Conservation (phyloP, 768 basidiomycete genomes). For the Crepidotus variabilis region DNA sequence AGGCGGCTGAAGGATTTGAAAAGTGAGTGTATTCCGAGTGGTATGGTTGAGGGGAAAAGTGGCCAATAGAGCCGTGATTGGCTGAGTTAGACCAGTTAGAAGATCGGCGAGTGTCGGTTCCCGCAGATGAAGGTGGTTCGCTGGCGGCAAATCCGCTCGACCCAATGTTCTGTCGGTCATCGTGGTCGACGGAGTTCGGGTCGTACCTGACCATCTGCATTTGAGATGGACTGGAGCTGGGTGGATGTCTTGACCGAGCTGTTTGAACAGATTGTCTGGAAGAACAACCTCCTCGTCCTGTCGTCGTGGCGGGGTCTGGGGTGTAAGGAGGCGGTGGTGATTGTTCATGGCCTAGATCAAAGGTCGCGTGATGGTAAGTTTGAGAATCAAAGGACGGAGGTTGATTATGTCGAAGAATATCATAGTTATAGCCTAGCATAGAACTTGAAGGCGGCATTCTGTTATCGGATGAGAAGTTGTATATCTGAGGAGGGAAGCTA, state of each 20-base stretch:
- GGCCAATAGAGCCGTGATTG: background rate
- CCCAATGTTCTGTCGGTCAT: background rate
- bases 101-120: background rate
- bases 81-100: background rate
- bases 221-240: background rate
- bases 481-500: background rate
- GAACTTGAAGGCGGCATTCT: background rate
- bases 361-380: background rate
- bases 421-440: background rate
- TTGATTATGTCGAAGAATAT: background rate
- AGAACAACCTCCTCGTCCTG: background rate
- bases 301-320: background rate
- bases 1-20: background rate
- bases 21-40: background rate
- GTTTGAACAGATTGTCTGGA: background rate
- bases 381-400: background rate
- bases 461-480: background rate
- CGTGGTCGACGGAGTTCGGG: background rate
- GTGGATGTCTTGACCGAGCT: background rate
- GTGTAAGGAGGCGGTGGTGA: background rate
- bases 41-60: background rate
- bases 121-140: background rate
- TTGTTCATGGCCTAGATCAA: background rate
- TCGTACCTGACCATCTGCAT: slow-evolving; percentile 11
- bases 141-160: background rate